Evolutionary conservation across 257 asterid genomes (phyloP), one percentile per base, ranked within the genome.

Genomic region (Cinchona pubescens): DNA sequence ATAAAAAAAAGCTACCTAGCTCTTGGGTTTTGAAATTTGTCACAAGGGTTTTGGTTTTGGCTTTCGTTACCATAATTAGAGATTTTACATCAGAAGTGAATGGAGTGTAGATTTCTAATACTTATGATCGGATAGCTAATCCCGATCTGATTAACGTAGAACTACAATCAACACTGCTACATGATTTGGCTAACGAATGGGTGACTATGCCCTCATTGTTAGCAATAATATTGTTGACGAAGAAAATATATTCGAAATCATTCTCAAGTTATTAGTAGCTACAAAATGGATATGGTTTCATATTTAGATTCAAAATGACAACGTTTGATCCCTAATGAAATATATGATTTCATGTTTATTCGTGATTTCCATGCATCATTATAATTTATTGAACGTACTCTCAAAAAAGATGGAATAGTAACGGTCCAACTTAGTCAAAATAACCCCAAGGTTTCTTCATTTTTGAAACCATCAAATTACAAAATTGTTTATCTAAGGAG

Each of bases 161-260:
- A 49, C 15, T 71, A 1, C 67, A 83, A 32, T 82, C 84, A 2
- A 38, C 46, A 18, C 38, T 82, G 27, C 75, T 79, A 63, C 85
- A n/a, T 55, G 87, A 87, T 82, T 75, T 87, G 78, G 79, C 80
- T 37, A 85, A 79, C 27, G 84, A 85, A 69, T 61, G 51, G 85
- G 83, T 27, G 83, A 84, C 10, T 70, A 53, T 25, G 83, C 75
- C 51, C 67, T 76, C 11, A 13, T 80, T 62, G 29, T 83, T 34
- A 80, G 75, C 51, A 45, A 40, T 48, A 69, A 49, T n/a, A n/a
- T n/a, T n/a, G n/a, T n/a, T 23, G 32, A 64, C 18, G 71, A 69
- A 37, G 77, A 73, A 69, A 42, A 19, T 13, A 56, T 60, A 0
- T 27, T 38, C 34, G 58, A 71, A 23, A 23, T 67, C n/a, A n/a